phyloP scores from a whole-genome alignment of 768 basidiomycete species.

The Tricholoma flavovirens region DNA sequence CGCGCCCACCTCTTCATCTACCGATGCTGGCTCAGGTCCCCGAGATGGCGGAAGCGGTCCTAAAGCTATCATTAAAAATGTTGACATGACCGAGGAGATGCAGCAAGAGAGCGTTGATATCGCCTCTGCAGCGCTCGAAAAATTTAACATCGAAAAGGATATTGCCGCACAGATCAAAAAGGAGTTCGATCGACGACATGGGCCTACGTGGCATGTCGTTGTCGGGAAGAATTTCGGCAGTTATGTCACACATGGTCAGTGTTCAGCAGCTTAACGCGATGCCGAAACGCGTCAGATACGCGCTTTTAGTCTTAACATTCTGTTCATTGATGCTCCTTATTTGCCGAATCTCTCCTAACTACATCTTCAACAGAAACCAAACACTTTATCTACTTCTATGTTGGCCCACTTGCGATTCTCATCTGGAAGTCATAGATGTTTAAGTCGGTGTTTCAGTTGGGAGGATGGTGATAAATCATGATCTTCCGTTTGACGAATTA shows the following conservation, averaged over 20 bases:
- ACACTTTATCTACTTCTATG: slow-evolving; percentile 98
- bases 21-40: slow-evolving; percentile 42
- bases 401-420: slow-evolving; percentile 88
- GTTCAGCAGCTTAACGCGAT: slow-evolving; percentile 5
- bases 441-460: not conserved
- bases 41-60: slow-evolving; percentile 38
- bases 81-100: slow-evolving; percentile 96
- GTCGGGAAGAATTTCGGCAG: slow-evolving; percentile 99
- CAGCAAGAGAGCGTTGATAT: slow-evolving; percentile 92
- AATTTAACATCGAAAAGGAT: slow-evolving; percentile 95
- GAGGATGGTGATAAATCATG: slow-evolving; percentile 6
- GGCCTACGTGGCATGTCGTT: slow-evolving; percentile 97
- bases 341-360: slow-evolving; percentile 8
- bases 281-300: slow-evolving; percentile 16
- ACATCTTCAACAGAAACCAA: slow-evolving; percentile 69
- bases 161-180: slow-evolving; percentile 98
- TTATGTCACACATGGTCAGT: slow-evolving; percentile 93
- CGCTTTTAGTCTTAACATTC: slow-evolving; percentile 10
- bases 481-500: slow-evolving; percentile 3
- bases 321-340: slow-evolving; percentile 1
- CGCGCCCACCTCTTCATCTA: slow-evolving; percentile 49
- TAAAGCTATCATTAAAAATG: slow-evolving; percentile 93
- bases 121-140: slow-evolving; percentile 78
- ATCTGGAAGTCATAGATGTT: slow-evolving; percentile 84
- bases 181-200: slow-evolving; percentile 90